Percentiles rank a stretch among this genome's conserved stretches.
Conservation (phyloP, 2,329 filamentous ascomycete species). For the Fusarium tuaranense region DNA sequence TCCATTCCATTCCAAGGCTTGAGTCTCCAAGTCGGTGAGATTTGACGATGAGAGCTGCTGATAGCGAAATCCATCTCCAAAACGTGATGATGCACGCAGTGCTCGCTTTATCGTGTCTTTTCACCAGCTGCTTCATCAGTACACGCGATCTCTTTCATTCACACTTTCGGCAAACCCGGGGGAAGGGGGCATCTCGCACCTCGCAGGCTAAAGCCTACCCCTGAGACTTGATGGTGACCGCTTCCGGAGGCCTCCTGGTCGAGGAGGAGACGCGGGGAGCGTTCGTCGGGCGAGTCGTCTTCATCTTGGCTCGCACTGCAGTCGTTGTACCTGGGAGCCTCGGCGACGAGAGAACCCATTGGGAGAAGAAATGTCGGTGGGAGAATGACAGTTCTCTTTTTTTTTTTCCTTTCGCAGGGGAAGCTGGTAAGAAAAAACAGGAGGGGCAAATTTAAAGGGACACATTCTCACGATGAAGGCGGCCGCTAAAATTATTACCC, state of each 20-base stretch:
- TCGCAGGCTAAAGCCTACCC: constrained; percentile 28
- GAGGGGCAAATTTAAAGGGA: constrained; percentile 33
- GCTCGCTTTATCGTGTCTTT: constrained; percentile 39
- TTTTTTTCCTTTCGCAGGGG: constrained; percentile 4
- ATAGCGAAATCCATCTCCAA: constrained; percentile 39
- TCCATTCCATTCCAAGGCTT: constrained; percentile 25
- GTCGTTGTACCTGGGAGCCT: constrained; percentile 37
- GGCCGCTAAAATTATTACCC: constrained; percentile 29
- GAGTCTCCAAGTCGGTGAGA: constrained; percentile 39
- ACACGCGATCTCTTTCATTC: background rate
- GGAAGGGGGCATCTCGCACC: constrained; percentile 17
- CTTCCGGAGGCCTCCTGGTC: constrained; percentile 3
- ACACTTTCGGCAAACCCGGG: background rate
- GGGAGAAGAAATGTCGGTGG: background rate
- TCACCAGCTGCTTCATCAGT: constrained; percentile 22
- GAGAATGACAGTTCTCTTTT: background rate
- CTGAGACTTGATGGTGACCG: constrained; percentile 8
- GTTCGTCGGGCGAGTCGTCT: constrained; percentile 27
- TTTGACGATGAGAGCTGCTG: constrained; percentile 34
- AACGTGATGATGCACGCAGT: constrained; percentile 38
- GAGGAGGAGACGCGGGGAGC: background rate
- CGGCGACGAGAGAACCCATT: constrained; percentile 36
- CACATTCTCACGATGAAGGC: constrained; percentile 10
- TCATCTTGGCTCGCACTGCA: constrained; percentile 40
- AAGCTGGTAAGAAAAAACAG: constrained; percentile 17